Evolutionary conservation across 495 filamentous ascomycete genomes (phyloP).

Genomic region (Xylaria intraflava): DNA sequence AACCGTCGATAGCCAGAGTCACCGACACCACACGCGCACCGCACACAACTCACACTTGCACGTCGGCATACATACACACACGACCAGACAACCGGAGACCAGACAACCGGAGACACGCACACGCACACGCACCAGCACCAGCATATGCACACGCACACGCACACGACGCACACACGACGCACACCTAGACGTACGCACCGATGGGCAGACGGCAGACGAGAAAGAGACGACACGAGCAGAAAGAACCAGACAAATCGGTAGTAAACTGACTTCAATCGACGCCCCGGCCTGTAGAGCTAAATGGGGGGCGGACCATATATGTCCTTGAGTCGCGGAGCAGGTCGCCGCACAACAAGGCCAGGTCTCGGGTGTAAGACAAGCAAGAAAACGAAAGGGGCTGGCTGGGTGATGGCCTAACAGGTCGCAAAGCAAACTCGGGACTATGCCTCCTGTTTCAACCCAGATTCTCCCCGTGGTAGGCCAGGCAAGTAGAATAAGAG

Average conservation of each 20-base stretch:
- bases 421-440: background rate
- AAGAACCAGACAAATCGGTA: background rate
- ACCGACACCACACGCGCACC: background rate
- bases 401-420: slow-evolving; percentile 1
- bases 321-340: background rate
- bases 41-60: background rate
- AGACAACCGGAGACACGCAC: background rate
- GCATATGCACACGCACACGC: background rate
- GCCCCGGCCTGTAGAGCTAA: background rate
- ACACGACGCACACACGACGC: too few species aligned
- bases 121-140: background rate
- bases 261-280: background rate
- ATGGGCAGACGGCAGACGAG: background rate
- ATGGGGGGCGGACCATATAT: background rate
- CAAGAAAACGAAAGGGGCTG: background rate
- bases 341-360: slow-evolving; percentile 3
- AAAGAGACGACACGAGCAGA: background rate
- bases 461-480: background rate
- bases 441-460: background rate
- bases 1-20: too few species aligned
- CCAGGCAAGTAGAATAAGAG: background rate
- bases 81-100: background rate
- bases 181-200: background rate
- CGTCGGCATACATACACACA: background rate
- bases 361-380: slow-evolving; percentile 8